Conservation (phyloP, 2,329 filamentous ascomycete genomes). For the Colletotrichum agaves region DNA sequence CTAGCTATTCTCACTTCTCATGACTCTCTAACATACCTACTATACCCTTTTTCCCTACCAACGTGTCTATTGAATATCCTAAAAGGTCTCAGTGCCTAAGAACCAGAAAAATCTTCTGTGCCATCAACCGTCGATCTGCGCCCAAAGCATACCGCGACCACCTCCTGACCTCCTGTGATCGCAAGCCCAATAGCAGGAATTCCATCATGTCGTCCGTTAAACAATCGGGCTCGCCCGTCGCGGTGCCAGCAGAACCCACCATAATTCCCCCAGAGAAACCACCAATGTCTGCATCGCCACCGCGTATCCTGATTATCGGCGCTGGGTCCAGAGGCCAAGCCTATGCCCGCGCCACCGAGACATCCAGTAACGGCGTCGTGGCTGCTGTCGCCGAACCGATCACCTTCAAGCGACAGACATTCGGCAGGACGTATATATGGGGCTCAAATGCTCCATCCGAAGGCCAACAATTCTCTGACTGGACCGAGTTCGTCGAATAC, state of each 20-base stretch:
- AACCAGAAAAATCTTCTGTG: no score
- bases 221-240: constrained; percentile 28
- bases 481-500: constrained; percentile 80
- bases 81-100: no score
- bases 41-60: not conserved
- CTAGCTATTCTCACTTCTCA: not conserved
- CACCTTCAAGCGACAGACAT: constrained; percentile 76
- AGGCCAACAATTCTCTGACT: constrained; percentile 77
- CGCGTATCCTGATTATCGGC: constrained; percentile 82
- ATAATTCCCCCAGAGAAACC: constrained; percentile 52
- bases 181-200: not conserved
- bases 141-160: not conserved
- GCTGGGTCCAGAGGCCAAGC: constrained; percentile 82
- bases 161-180: not conserved
- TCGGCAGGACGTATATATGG: constrained; percentile 82
- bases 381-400: constrained; percentile 85
- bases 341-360: constrained; percentile 76
- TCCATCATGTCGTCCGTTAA: constrained; percentile 31
- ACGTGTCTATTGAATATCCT: no score
- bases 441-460: constrained; percentile 58
- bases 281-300: constrained; percentile 59
- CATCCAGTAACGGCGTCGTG: constrained; percentile 74
- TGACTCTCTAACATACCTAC: not conserved
- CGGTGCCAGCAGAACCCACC: constrained; percentile 39
- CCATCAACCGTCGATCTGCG: not conserved